Evolutionary conservation across 805 yeast genomes (phyloP), one percentile per base, ranked within the genome.

Genomic region (Suhomyces tanzawaensis): DNA sequence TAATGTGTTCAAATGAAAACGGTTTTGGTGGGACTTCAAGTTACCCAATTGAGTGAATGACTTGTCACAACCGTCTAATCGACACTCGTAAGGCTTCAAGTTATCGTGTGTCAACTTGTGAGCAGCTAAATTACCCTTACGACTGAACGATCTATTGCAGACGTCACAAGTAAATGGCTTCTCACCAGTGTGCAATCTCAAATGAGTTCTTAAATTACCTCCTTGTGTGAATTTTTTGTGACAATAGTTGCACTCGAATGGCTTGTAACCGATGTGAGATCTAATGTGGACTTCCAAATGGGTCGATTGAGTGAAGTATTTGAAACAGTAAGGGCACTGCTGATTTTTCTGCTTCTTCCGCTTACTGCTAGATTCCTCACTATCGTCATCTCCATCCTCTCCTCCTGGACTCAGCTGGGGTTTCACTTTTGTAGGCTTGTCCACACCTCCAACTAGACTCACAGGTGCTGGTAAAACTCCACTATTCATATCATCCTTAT

Each of bases 41-140:
- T 90, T 90, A 3, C 97, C 97, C 51, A 90, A 70, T 65, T 90
- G 98, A 1, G 96, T 85, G 53, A 90, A 90, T 4, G 83, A 74
- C 64, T 88, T 89, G 48, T 77, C 80, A 64, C 97, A 90, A 41
- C 74, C 71, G 58, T 88, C 96, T 42, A 90, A 71, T 51, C 77
- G 78, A 64, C 97, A 90, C 40, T 76, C 75, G 55, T 71, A 86
- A 5, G 95, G 96, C 52, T 85, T 81, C 40, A 77, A 67, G 50
- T 85, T 80, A 40, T 81, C 81, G 62, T 89, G 97, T 0, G 95
- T 88, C 41, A 86, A 66, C 58, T 73, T 69, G 62, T 90, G 98
- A 3, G 95, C 95, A 18, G 91, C 90, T 48, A 87, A 72, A 62
- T 90, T 90, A 13, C 98, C 98, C 60, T 90, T 86, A 52, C 96